These are phyloP conservation scores for Penicillium parvum DNA, from an alignment of 495 filamentous ascomycete species.

Conservation along the genomic window DNA sequence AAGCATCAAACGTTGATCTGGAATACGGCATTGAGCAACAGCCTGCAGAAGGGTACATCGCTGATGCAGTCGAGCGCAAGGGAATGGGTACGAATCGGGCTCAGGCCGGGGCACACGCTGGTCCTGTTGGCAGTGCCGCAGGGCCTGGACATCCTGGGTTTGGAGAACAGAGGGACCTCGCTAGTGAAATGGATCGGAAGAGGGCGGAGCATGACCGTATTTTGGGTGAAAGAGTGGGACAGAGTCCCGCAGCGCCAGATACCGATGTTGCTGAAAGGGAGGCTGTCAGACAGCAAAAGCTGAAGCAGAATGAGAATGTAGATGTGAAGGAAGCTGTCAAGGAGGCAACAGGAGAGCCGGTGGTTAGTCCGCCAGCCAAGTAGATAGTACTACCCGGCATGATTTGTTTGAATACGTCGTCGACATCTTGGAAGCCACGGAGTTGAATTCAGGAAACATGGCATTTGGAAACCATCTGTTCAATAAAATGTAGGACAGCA, in stretches of 20 bases:
- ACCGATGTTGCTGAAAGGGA: conserved; percentile 26
- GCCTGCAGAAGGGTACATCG: conserved; percentile 52
- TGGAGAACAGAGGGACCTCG: conserved; percentile 34
- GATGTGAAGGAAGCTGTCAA: conserved; percentile 28
- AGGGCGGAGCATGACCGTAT: conserved; percentile 41
- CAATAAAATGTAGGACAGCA: too few relatives aligned
- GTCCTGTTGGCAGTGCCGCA: conserved; percentile 26
- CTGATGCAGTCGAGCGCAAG: conserved; percentile 41
- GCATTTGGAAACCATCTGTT: too few relatives aligned
- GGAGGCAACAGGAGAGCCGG: conserved; percentile 27
- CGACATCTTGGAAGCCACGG: background rate
- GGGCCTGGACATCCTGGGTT: conserved; percentile 30
- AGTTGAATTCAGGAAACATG: too few relatives aligned
- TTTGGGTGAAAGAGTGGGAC: conserved; percentile 30
- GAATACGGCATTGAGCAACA: conserved; percentile 56
- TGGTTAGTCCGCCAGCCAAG: too few relatives aligned
- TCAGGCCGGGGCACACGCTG: conserved; percentile 36
- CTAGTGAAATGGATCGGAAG: conserved; percentile 44
- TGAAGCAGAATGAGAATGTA: conserved; percentile 27
- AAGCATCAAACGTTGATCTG: conserved; percentile 28
- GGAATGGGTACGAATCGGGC: conserved; percentile 32
- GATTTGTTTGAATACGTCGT: too few relatives aligned
- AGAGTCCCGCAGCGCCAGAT: conserved; percentile 17
- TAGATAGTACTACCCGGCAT: too few relatives aligned
- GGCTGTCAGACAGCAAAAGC: conserved; percentile 25